A percentile compares a stretch with the other conserved stretches of the same genome.
phyloP scores from a whole-genome alignment of 1,284 basidiomycete genomes.

The Pterulicium gracile region DNA sequence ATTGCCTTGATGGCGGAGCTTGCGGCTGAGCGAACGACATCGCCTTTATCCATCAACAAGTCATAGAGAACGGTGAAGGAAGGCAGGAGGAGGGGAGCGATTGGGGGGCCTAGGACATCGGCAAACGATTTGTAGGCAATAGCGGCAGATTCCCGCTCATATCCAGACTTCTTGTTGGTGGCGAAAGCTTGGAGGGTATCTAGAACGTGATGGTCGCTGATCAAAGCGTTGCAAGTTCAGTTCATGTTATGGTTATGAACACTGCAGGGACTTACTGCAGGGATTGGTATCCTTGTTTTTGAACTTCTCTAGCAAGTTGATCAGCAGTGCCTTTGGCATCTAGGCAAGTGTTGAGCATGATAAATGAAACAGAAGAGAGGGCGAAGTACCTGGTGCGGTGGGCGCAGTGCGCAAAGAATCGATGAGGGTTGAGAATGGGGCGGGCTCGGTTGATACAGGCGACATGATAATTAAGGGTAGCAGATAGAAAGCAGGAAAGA shows the following conservation, averaged over 20 bases:
- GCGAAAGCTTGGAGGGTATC: conserved; percentile 63
- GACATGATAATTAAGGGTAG: conserved; percentile 32
- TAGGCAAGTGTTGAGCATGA: conserved; percentile 17
- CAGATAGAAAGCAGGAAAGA: conserved; percentile 3
- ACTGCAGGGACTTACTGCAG: conserved; percentile 39
- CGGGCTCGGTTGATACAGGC: conserved; percentile 33
- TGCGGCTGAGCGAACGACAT: conserved; percentile 82
- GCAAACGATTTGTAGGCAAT: conserved; percentile 79
- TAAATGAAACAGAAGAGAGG: conserved; percentile 6
- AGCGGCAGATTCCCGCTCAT: conserved; percentile 86
- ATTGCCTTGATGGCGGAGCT: conserved; percentile 78
- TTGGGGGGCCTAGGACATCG: conserved; percentile 60
- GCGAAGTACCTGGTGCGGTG: conserved; percentile 53
- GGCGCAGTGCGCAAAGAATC: conserved; percentile 60
- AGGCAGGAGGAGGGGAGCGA: conserved; percentile 75
- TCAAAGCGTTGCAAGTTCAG: conserved; percentile 11
- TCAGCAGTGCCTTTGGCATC: conserved; percentile 77
- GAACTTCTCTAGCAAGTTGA: conserved; percentile 60
- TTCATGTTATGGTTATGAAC: conserved; percentile 7
- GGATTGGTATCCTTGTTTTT: conserved; percentile 49
- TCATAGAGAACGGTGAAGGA: conserved; percentile 77
- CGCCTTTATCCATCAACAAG: conserved; percentile 90
- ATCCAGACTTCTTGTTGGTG: conserved; percentile 83
- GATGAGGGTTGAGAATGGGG: conserved; percentile 40
- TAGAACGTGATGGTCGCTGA: conserved; percentile 56